These are phyloP conservation scores for Pseudocercospora fuligena DNA, from an alignment of 2,329 filamentous ascomycete species.

Conservation along the genomic window DNA sequence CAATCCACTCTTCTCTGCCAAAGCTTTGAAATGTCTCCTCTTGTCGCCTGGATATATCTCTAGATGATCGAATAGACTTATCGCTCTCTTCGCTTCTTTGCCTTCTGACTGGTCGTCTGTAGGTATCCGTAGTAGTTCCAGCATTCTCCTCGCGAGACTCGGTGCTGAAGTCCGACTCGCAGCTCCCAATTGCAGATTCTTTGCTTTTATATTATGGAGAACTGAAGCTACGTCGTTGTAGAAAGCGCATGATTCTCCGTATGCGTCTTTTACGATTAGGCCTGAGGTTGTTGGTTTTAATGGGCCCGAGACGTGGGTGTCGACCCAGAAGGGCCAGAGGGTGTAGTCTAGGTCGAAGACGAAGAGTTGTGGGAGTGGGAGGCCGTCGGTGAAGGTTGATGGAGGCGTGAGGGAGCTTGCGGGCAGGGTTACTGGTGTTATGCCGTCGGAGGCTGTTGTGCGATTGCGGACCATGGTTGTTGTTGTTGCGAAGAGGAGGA, in stretches of 20 bases:
- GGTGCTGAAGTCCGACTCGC: conserved; percentile 83
- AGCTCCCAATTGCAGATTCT: conserved; percentile 66
- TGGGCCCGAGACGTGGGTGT: conserved; percentile 84
- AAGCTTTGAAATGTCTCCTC: conserved; percentile 78
- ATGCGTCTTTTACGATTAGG: conserved; percentile 57
- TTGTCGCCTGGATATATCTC: conserved; percentile 77
- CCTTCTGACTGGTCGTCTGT: conserved; percentile 51
- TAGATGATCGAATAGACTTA: conserved; percentile 50
- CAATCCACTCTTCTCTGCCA: conserved; percentile 73
- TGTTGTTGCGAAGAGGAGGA: conserved; percentile 21
- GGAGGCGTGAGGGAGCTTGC: conserved; percentile 49
- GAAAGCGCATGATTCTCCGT: conserved; percentile 53
- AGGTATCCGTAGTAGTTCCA: conserved; percentile 71
- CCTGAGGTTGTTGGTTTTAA: conserved; percentile 59
- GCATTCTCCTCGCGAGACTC: conserved; percentile 77
- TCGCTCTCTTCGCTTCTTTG: conserved; percentile 33
- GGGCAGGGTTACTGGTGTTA: conserved; percentile 41
- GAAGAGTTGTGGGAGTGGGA: conserved; percentile 79
- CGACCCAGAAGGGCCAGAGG: conserved; percentile 98
- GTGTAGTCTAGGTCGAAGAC: conserved; percentile 98
- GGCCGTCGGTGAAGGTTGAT: conserved; percentile 65
- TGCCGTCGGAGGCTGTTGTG: conserved; percentile 18
- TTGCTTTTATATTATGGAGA: conserved; percentile 63
- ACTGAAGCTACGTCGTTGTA: conserved; percentile 52
- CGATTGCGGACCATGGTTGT: conserved; percentile 24